These are phyloP conservation scores for Pichia occidentalis DNA, from an alignment of 805 yeast genomes.

Conservation along the genomic window DNA sequence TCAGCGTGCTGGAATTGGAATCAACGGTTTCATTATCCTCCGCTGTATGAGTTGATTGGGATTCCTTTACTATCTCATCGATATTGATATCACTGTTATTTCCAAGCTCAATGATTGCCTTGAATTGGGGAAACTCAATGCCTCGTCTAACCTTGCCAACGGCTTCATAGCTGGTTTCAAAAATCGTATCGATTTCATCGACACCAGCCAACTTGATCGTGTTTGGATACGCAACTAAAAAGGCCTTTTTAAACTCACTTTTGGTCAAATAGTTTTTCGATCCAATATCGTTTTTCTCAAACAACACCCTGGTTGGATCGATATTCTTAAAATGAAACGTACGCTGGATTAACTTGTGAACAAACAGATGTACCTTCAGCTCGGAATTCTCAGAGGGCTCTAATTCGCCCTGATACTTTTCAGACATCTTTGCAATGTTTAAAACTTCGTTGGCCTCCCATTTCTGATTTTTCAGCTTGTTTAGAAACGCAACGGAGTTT, in stretches of 20 bases:
- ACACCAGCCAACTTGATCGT: constrained; percentile 29
- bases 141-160: constrained; percentile 22
- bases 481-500: constrained; percentile 2
- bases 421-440: constrained; percentile 9
- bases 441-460: constrained; percentile 11
- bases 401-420: constrained; percentile 1
- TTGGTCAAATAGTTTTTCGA: constrained; percentile 33
- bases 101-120: constrained; percentile 18
- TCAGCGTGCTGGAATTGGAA: too few relatives aligned
- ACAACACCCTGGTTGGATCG: constrained; percentile 29
- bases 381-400: too few relatives aligned
- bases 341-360: constrained; percentile 11
- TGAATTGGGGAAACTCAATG: constrained; percentile 23
- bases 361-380: constrained; percentile 7
- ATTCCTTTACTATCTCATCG: constrained; percentile 16
- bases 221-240: constrained; percentile 36
- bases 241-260: constrained; percentile 37
- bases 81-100: constrained; percentile 14
- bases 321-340: constrained; percentile 9
- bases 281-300: constrained; percentile 34
- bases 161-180: constrained; percentile 11
- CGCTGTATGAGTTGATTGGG: constrained; percentile 7
- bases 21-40: constrained; percentile 5
- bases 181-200: constrained; percentile 30
- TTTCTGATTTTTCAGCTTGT: constrained; percentile 4